A percentile compares a stretch with the other conserved stretches of the same genome.
Evolutionary conservation across 257 asterid species (phyloP).

Genomic region (Misopates orontium): DNA sequence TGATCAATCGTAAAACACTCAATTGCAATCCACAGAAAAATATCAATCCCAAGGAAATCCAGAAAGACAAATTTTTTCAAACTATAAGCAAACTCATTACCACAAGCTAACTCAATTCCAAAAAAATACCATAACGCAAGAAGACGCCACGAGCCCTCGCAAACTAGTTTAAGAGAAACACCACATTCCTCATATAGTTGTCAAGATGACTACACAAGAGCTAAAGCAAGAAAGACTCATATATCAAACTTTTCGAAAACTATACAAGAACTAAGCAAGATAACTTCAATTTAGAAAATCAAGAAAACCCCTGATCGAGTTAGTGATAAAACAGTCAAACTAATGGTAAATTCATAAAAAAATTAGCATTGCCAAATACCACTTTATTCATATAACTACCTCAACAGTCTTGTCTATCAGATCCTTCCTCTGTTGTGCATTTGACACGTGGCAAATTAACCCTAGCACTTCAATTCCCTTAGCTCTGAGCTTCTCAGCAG

Average conservation of each 20-base stretch:
- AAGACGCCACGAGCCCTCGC: too few relatives aligned
- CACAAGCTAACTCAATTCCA: neutral
- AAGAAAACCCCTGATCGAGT: neutral
- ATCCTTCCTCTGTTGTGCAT: conserved; percentile 75
- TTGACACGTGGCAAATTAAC: conserved; percentile 81
- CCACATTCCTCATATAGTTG: too few relatives aligned
- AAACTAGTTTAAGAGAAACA: too few relatives aligned
- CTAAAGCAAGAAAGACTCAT: too few relatives aligned
- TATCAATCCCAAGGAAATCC: neutral
- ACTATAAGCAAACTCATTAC: neutral
- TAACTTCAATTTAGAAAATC: neutral
- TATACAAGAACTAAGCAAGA: too few relatives aligned
- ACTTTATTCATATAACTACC: conserved; percentile 37
- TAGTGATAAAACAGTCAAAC: neutral
- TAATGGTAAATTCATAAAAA: neutral
- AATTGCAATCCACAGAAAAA: too few relatives aligned
- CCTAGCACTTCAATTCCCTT: conserved; percentile 70
- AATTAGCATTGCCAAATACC: neutral
- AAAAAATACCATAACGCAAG: too few relatives aligned
- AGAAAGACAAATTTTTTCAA: too few relatives aligned
- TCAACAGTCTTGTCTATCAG: conserved; percentile 64
- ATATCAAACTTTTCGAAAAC: neutral
- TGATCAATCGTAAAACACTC: too few relatives aligned
- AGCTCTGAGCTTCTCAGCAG: conserved; percentile 60
- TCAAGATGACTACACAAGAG: too few relatives aligned